phyloP scores from a whole-genome alignment of 2,329 filamentous ascomycete species.

The Sporothrix sp. region DNA sequence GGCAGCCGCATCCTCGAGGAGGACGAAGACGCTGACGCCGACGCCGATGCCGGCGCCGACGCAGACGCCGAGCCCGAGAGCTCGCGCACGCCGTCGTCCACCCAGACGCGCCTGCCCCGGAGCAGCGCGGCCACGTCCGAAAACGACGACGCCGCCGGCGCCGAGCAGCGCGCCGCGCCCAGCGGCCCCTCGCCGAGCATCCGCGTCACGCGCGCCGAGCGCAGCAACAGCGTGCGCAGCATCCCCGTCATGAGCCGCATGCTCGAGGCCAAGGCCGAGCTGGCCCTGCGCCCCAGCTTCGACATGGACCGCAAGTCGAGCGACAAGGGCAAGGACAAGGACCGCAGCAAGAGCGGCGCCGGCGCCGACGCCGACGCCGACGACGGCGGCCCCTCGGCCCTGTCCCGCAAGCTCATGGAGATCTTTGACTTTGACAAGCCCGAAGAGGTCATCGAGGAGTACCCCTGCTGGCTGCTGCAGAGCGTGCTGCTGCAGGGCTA shows the following conservation, averaged over 20 bases:
- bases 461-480: constrained; percentile 86
- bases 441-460: constrained; percentile 85
- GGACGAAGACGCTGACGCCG: constrained; percentile 21
- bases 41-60: constrained; percentile 14
- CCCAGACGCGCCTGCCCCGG: not conserved
- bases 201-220: constrained; percentile 26
- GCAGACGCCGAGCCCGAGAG: constrained; percentile 8
- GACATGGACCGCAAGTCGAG: constrained; percentile 40
- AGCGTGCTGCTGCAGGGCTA: constrained; percentile 89
- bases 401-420: constrained; percentile 65
- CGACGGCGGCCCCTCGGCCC: constrained; percentile 40
- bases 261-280: constrained; percentile 59
- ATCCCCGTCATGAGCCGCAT: constrained; percentile 69
- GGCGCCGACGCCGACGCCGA: constrained; percentile 20
- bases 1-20: constrained; percentile 22
- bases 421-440: constrained; percentile 76
- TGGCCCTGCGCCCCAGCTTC: constrained; percentile 47
- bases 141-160: not conserved
- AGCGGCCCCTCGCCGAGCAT: constrained; percentile 19
- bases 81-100: not conserved
- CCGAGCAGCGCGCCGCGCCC: not conserved
- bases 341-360: not conserved
- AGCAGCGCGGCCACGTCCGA: not conserved
- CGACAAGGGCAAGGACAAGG: constrained; percentile 22
- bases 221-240: constrained; percentile 26